phyloP scores from a whole-genome alignment of 2,329 filamentous ascomycete species.

The Alternaria sp. region DNA sequence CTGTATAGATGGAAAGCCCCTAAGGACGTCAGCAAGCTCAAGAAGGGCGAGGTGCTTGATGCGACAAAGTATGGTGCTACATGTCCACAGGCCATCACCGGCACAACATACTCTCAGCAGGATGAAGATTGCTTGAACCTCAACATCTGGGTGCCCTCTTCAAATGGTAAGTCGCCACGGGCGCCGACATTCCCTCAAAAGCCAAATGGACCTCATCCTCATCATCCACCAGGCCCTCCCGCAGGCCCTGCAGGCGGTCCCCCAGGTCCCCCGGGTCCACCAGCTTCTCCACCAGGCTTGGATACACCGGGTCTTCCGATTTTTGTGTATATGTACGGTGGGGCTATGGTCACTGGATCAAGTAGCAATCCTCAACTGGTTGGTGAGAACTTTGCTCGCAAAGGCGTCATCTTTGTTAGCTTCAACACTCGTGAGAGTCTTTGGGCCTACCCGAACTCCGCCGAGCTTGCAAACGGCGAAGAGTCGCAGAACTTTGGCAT shows the following conservation, averaged over 20 bases:
- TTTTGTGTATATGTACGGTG: constrained; percentile 56
- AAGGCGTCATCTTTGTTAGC: constrained; percentile 35
- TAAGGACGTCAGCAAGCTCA: constrained; percentile 19
- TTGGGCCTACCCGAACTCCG: constrained; percentile 54
- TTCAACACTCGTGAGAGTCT: constrained; percentile 45
- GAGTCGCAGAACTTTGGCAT: constrained; percentile 46
- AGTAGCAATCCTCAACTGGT: constrained; percentile 54
- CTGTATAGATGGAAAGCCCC: constrained; percentile 30
- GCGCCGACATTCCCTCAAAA: constrained; percentile 5
- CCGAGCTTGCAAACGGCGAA: constrained; percentile 38
- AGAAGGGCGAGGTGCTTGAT: constrained; percentile 21
- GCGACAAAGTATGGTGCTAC: constrained; percentile 34
- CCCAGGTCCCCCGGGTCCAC: background rate
- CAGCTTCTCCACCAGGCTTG: background rate
- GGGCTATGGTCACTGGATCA: constrained; percentile 53
- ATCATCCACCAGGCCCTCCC: background rate
- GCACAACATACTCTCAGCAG: constrained; percentile 30
- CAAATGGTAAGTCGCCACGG: constrained; percentile 1
- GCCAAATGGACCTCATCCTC: constrained; percentile 9
- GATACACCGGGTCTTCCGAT: constrained; percentile 33
- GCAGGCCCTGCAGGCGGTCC: too few species aligned
- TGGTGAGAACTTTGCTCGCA: constrained; percentile 50
- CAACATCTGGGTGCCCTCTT: constrained; percentile 32
- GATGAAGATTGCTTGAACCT: constrained; percentile 53
- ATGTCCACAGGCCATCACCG: constrained; percentile 35